Evolutionary conservation across 768 basidiomycete species (phyloP).

Genomic region (Lepiota venenata): DNA sequence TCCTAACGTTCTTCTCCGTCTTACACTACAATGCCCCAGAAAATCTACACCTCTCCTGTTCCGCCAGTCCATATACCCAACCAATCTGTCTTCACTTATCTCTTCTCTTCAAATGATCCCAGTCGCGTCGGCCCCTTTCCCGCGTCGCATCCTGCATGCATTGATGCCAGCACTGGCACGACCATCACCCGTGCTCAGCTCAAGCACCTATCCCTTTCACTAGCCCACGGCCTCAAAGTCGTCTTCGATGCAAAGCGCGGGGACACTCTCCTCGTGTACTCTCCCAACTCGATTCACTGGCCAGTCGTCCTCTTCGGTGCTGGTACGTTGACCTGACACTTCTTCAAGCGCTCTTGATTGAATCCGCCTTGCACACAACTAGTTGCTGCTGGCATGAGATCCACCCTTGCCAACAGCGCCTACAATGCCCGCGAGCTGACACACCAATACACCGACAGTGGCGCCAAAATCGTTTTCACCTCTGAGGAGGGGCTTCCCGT

Average conservation of each 20-base stretch:
- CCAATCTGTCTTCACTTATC: constrained; percentile 46
- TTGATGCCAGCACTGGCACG: constrained; percentile 61
- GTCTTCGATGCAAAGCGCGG: constrained; percentile 37
- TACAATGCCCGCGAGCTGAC: constrained; percentile 69
- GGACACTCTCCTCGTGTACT: constrained; percentile 62
- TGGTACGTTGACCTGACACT: constrained; percentile 23
- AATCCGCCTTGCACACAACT: constrained; percentile 10
- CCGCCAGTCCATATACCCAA: constrained; percentile 34
- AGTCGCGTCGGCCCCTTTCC: constrained; percentile 25
- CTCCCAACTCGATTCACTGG: constrained; percentile 61
- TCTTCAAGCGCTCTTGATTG: not conserved
- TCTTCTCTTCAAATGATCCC: constrained; percentile 33
- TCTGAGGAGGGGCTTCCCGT: constrained; percentile 57
- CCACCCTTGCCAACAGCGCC: constrained; percentile 70
- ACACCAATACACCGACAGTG: constrained; percentile 68
- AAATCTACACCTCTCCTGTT: constrained; percentile 45
- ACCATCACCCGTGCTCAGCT: constrained; percentile 54
- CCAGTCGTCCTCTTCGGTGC: constrained; percentile 46
- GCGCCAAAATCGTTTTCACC: constrained; percentile 59
- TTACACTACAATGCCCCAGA: constrained; percentile 30
- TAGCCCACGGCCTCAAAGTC: constrained; percentile 55
- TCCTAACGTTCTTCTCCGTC: constrained; percentile 9
- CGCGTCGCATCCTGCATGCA: constrained; percentile 48
- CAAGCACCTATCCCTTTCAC: constrained; percentile 47
- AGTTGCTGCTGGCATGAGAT: constrained; percentile 64